Conservation (phyloP, 305 asterid species). For the Fraxinus dipetala region DNA sequence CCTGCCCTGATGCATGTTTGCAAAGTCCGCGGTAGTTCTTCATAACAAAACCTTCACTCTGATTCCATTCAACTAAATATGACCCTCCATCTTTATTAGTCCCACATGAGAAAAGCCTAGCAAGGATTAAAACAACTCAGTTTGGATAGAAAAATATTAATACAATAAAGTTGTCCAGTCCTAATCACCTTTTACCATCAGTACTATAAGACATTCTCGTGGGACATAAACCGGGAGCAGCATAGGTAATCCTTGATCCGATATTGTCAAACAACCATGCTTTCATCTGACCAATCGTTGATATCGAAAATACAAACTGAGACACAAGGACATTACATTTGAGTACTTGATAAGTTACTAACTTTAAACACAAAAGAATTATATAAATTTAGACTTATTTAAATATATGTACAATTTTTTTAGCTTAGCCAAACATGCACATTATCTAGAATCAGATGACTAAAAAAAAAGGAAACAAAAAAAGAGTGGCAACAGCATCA, state of each 20-base stretch:
- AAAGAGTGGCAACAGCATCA: not conserved
- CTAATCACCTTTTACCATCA: constrained; percentile 54
- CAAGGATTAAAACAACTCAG: constrained; percentile 23
- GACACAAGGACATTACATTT: not conserved
- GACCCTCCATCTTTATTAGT: constrained; percentile 59
- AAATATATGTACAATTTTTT: not conserved
- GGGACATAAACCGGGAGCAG: constrained; percentile 52
- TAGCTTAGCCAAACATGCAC: not conserved
- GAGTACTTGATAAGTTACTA: not conserved
- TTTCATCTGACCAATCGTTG: constrained; percentile 66
- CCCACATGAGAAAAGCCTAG: constrained; percentile 77
- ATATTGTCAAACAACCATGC: constrained; percentile 55
- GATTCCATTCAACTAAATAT: constrained; percentile 64
- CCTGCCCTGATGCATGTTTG: constrained; percentile 33
- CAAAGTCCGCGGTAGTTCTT: constrained; percentile 55
- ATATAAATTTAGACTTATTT: not conserved
- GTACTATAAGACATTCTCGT: constrained; percentile 56
- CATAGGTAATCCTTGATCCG: constrained; percentile 38
- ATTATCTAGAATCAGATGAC: constrained; percentile 4
- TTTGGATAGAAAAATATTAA: constrained; percentile 15
- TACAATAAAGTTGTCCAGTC: constrained; percentile 13
- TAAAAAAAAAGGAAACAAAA: not conserved
- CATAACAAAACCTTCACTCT: constrained; percentile 45
- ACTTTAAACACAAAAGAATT: not conserved
- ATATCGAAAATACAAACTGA: constrained; percentile 57